Conservation (phyloP, 192 early-diverging fungal species). For the Gamsiella multidivaricata region DNA sequence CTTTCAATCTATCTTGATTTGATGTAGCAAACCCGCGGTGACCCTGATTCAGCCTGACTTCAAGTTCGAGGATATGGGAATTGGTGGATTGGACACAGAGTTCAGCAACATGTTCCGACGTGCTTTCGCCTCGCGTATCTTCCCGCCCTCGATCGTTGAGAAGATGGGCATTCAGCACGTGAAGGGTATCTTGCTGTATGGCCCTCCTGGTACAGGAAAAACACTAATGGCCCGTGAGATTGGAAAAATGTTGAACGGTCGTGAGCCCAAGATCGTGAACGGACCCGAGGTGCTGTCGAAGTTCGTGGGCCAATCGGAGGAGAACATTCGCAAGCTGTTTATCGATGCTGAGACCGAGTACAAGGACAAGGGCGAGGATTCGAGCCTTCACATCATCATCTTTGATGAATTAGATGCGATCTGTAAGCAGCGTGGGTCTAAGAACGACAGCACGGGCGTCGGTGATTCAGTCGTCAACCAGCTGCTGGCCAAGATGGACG, state of each 20-base stretch:
- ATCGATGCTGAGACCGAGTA: conserved; percentile 95
- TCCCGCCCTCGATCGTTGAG: conserved; percentile 91
- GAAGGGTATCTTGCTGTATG: conserved; percentile 91
- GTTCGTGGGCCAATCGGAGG: conserved; percentile 96
- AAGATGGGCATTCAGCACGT: conserved; percentile 98
- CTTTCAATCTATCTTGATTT: background rate
- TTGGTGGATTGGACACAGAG: conserved; percentile 96
- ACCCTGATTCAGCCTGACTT: conserved; percentile 93
- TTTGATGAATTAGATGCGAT: conserved; percentile 99
- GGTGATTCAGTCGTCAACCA: conserved; percentile 98
- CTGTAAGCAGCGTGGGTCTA: conserved; percentile 96
- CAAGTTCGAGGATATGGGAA: conserved; percentile 97
- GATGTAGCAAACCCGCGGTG: conserved; percentile 70
- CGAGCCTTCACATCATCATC: conserved; percentile 95
- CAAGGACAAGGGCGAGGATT: conserved; percentile 91
- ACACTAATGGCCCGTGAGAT: conserved; percentile 98
- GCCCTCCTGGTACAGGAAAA: conserved; percentile 97
- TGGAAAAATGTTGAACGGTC: conserved; percentile 97
- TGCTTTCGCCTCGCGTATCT: conserved; percentile 97
- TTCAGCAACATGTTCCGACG: conserved; percentile 95
- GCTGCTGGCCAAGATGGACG: conserved; percentile 98
- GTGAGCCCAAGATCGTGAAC: conserved; percentile 94
- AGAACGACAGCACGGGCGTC: conserved; percentile 92
- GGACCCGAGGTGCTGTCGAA: conserved; percentile 97
- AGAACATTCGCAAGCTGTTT: conserved; percentile 97